Base-by-base conservation (phyloP, 1,139 yeast genomes). In the Lodderomyces elongisporus region DNA sequence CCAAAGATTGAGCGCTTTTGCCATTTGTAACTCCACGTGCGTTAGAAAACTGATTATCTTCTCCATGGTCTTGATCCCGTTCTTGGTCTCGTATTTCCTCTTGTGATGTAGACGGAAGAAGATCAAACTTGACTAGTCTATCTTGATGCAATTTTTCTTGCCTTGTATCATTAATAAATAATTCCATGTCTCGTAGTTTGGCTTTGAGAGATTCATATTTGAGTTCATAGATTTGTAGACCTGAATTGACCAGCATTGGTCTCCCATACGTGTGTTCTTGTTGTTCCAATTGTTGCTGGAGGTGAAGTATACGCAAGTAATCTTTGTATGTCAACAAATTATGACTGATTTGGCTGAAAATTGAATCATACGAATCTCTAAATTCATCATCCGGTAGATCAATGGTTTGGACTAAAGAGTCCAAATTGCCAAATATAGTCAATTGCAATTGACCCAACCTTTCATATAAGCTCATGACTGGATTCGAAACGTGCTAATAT, bases 81-180 rank as follows among this genome's bases (percentile, higher is more conserved):
- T n/a, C n/a, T n/a, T n/a, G n/a, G n/a, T n/a, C n/a, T n/a, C n/a
- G n/a, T n/a, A n/a, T n/a, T n/a, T n/a, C n/a, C n/a, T n/a, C n/a
- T 8, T 23, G 27, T 8, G 15, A 7, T 3, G 20, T 9, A 4
- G 16, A 13, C 6, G 33, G 25, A 16, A 21, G 20, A 21, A 40
- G 27, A 8, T 33, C 21, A 29, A 44, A 62, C 33, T 47, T 50
- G 6, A 41, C 43, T 7, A 62, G 42, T 38, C 68, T 38, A 30
- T 56, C 57, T 29, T 49, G 42, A 39, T 62, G 68, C 6, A 52
- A 46, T n/a, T 45, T 35, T 13, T 53, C 55, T 30, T 50, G 52
- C 32, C 60, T 60, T 12, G 42, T 30, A 10, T 42, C 39, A 31
- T 58, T 51, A 1, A 59, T 48, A 18, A 42, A 42, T 28, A 62